Conservation (phyloP, 2,329 filamentous ascomycete species). For the Paraphaeosphaeria minitans region DNA sequence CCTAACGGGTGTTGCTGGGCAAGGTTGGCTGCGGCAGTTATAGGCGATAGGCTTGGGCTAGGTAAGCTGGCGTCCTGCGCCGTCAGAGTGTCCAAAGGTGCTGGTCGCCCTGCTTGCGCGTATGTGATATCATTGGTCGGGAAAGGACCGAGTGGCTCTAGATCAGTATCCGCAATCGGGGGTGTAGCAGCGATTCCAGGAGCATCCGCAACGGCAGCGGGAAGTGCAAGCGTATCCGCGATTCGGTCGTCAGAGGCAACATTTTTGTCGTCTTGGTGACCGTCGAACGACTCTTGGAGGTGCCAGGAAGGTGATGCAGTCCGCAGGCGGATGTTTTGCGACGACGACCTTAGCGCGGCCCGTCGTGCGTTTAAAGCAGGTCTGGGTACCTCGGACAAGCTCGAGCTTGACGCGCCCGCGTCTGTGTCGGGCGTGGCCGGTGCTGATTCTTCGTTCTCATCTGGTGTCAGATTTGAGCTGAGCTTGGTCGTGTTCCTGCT, state of each 20-base stretch:
- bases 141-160: constrained; percentile 62
- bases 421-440: constrained; percentile 48
- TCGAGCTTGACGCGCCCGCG: constrained; percentile 28
- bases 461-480: constrained; percentile 34
- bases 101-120: constrained; percentile 43
- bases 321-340: constrained; percentile 23
- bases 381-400: constrained; percentile 29
- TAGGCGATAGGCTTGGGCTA: constrained; percentile 90
- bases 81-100: constrained; percentile 69
- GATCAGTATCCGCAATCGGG: constrained; percentile 74
- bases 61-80: constrained; percentile 90
- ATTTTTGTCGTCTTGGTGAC: constrained; percentile 26
- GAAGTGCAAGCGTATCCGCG: constrained; percentile 28
- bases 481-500: constrained; percentile 21
- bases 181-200: constrained; percentile 72
- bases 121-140: constrained; percentile 21
- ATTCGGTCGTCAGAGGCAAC: constrained; percentile 20
- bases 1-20: constrained; percentile 45
- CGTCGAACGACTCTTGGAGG: constrained; percentile 32
- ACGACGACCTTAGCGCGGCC: constrained; percentile 24
- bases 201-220: constrained; percentile 36
- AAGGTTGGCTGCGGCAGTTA: constrained; percentile 75
- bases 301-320: constrained; percentile 28
- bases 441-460: constrained; percentile 41
- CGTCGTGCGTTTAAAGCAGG: constrained; percentile 24